A percentile compares a stretch with the other conserved stretches of the same genome.
Conservation (phyloP, 495 filamentous ascomycete genomes). For the Halenospora varia region DNA sequence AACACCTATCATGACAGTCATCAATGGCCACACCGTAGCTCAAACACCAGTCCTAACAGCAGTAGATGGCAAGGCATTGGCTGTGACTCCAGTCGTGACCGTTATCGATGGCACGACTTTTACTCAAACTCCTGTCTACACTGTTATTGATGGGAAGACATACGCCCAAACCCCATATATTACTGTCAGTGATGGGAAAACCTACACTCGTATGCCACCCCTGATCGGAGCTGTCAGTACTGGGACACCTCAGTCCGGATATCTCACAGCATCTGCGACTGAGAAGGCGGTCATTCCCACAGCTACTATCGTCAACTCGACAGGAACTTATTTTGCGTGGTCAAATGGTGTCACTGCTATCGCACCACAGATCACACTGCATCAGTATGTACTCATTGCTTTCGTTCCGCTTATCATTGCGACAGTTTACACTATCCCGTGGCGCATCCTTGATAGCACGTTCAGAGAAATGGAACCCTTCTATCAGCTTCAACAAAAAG, state of each 20-base stretch:
- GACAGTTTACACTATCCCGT: constrained; percentile 10
- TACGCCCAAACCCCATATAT: background rate
- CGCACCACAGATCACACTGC: constrained; percentile 3
- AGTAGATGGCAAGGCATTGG: background rate
- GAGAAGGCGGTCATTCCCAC: background rate
- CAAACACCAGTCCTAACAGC: background rate
- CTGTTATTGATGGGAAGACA: background rate
- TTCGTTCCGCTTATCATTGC: constrained; percentile 13
- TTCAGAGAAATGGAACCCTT: constrained; percentile 15
- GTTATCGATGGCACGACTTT: background rate
- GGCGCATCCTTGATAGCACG: constrained; percentile 12
- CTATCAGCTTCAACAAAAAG: constrained; percentile 7
- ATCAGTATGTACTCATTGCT: constrained; percentile 9
- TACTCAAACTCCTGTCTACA: background rate
- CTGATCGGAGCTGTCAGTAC: background rate
- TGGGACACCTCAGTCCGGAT: background rate
- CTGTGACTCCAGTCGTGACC: background rate
- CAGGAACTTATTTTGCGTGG: constrained; percentile 8
- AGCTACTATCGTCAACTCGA: constrained; percentile 10
- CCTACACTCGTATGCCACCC: background rate
- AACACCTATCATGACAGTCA: background rate
- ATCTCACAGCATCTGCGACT: background rate
- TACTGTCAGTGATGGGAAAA: background rate
- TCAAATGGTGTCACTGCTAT: background rate
- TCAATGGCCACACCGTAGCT: background rate